Base-by-base conservation (phyloP, 2,329 filamentous ascomycete genomes). In the Cadophora sp. region DNA sequence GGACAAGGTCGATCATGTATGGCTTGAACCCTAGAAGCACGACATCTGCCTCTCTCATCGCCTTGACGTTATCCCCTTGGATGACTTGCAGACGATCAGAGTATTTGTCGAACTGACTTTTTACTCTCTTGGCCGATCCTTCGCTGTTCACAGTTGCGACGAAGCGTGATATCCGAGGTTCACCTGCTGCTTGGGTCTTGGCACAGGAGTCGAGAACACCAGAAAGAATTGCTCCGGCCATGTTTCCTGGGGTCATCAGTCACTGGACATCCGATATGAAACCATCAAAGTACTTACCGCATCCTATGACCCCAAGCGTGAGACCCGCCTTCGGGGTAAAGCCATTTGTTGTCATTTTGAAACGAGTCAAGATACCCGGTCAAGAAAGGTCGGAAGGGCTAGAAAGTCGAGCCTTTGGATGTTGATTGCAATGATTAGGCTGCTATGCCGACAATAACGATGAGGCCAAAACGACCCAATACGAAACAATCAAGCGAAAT, bases 11-110 rank as follows among this genome's bases (percentile, higher is more conserved):
- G 69, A 92, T 87, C 83, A 91, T 90, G 77, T 91, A 87, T 0
- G 93, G 92, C 80, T 97, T 96, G 85, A 93, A 97, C 27, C 88
- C 89, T 1, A 97, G 85, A 34, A 97, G 83, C 48, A 97, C 80
- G 50, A 97, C 86, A 77, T 97, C 91, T 24, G 91, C 88, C 75
- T 89, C 82, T 72, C 87, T 80, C 31, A 90, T 89, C 2, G 92
- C 89, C 31, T 84, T 80, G 37, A 94, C 80, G 79, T 97, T 96
- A 73, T 93, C 86, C 6, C 79, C 77, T 4, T 76, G 76, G 1
- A 81, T 73, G 1, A 79, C 72, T 8, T 77, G 76, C 22, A 78
- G 31, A 7, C 61, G 59, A 29, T 68, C 67, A 0, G 71, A 68
- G 19, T 79, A 73, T 2, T 76, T 27, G 3, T 74, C n/a, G 62